Evolutionary conservation across 768 basidiomycete species (phyloP), one percentile per base, ranked within the genome.

Genomic region (Tephrocybe rancida): DNA sequence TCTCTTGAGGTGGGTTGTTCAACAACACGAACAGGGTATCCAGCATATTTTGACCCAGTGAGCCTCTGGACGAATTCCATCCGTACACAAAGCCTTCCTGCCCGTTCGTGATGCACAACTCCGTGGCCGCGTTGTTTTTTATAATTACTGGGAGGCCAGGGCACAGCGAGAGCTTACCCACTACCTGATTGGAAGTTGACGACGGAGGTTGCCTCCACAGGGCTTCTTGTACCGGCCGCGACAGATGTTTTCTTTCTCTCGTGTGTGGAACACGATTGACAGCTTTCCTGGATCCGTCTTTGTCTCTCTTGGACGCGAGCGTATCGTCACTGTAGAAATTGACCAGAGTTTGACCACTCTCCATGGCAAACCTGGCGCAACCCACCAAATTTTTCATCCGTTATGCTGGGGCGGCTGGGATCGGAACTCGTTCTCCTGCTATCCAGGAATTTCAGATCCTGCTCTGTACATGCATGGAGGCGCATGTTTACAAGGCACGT

Each of bases 41-140:
- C 5, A 71, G 49, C 3, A 61, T 46, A 2, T 19, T 0, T 24
- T 63, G 58, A 7, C 61, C 58, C 21, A 16, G 39, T 3, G 29
- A 13, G 1, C 55, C 57, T 0, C 11, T 52, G 11, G 30, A 32
- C 5, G 7, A 19, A 1, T 24, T 25, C 63, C 62, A 64, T 1
- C 52, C 57, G 43, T 53, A 29, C 1, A 68, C 61, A 27, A 34
- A 45, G 2, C 42, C 71, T 49, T 74, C 70, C 45, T 71, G 68
- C 0, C 71, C 70, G 39, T 70, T 70, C 3, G 70, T 74, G 0
- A 73, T 69, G 47, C 69, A 69, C 0, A 71, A 43, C 26, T 51
- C 41, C 2, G 50, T 51, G 3, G 29, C 41, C 0, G 29, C 29
- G 19, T 51, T 51, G 5, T n/a, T 30, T 13, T 32, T 42, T 14